phyloP scores from a whole-genome alignment of 306 rosid species.

The Senna siamea region DNA sequence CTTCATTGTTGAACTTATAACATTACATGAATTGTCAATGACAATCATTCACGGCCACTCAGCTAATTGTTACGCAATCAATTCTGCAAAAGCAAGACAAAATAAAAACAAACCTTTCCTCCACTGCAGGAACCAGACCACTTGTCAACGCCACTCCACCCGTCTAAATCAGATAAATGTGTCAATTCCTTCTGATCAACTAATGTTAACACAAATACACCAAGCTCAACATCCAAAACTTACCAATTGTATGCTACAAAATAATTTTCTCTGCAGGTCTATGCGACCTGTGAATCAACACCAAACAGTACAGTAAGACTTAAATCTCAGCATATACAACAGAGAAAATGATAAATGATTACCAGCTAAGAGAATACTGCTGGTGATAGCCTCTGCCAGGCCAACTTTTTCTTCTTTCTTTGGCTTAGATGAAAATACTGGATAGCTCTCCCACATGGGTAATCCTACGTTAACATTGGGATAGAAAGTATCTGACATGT shows the following conservation, averaged over 20 bases:
- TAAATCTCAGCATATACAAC: slow-evolving; percentile 33
- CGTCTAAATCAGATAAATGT: slow-evolving; percentile 55
- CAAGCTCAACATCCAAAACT: slow-evolving; percentile 44
- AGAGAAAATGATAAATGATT: slow-evolving; percentile 26
- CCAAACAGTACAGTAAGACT: slow-evolving; percentile 37
- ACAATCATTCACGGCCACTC: slow-evolving; percentile 24
- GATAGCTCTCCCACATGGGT: slow-evolving; percentile 92
- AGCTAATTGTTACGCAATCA: slow-evolving; percentile 23
- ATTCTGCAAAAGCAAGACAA: slow-evolving; percentile 20
- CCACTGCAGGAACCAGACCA: slow-evolving; percentile 85
- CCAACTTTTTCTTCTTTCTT: slow-evolving; percentile 92
- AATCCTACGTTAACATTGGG: slow-evolving; percentile 69
- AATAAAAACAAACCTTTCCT: slow-evolving; percentile 78
- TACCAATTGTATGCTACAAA: slow-evolving; percentile 96
- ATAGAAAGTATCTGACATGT: slow-evolving; percentile 70
- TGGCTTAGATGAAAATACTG: slow-evolving; percentile 69
- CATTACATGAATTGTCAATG: slow-evolving; percentile 3
- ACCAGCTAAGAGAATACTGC: slow-evolving; percentile 94
- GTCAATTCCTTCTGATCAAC: slow-evolving; percentile 41
- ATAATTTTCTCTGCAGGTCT: slow-evolving; percentile 92
- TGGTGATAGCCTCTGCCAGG: slow-evolving; percentile 89
- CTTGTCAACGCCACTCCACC: slow-evolving; percentile 91
- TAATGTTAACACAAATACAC: slow-evolving; percentile 31
- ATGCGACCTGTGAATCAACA: slow-evolving; percentile 75
- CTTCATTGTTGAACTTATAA: not conserved